Percentiles rank a stretch among this genome's conserved stretches.
Evolutionary conservation across 2,329 filamentous ascomycete species (phyloP).

Genomic region (Grosmannia clavigera): DNA sequence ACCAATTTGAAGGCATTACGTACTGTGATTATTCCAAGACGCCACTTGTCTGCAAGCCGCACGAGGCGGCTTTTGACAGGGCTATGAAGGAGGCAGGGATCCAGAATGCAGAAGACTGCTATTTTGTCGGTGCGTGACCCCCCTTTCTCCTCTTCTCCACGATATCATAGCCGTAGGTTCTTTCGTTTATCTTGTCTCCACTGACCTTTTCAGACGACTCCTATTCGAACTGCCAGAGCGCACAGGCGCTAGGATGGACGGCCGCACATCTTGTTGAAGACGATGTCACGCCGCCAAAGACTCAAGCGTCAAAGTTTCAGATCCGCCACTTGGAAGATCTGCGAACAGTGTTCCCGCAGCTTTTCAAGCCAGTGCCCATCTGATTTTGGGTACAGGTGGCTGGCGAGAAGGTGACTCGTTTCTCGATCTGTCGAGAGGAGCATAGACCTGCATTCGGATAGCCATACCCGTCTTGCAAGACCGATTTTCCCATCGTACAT

Average conservation of each 20-base stretch:
- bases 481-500: background rate
- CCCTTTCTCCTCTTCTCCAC: conserved; percentile 9
- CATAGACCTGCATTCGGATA: background rate
- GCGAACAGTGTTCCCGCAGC: conserved; percentile 62
- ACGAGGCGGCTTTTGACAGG: conserved; percentile 70
- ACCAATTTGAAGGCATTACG: conserved; percentile 88
- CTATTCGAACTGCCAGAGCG: conserved; percentile 64
- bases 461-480: background rate
- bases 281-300: conserved; percentile 47
- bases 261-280: conserved; percentile 78
- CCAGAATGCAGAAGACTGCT: conserved; percentile 58
- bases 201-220: conserved; percentile 58
- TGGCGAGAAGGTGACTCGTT: background rate
- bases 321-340: conserved; percentile 68
- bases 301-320: conserved; percentile 58
- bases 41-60: conserved; percentile 77
- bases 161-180: background rate
- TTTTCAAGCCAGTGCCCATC: conserved; percentile 53
- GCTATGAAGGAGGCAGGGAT: conserved; percentile 78
- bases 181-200: background rate
- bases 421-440: background rate
- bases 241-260: conserved; percentile 73
- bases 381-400: background rate
- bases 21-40: conserved; percentile 76
- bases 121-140: conserved; percentile 66